Conservation (phyloP, 208 protist genomes). For the Trypanosomatidae sp. region DNA sequence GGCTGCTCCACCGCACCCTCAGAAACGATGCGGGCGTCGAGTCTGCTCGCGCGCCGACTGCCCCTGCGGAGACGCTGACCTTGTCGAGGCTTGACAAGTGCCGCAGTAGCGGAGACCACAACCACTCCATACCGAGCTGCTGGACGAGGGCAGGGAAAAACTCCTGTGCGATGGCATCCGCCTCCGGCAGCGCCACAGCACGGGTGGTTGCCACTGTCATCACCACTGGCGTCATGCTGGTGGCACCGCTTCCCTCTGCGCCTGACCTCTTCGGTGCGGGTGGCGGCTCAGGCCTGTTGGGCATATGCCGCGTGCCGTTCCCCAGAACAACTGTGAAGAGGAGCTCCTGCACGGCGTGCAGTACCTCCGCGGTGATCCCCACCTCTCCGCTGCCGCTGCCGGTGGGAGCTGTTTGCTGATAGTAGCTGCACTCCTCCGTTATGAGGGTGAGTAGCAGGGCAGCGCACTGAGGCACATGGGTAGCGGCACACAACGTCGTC, state of each 20-base stretch:
- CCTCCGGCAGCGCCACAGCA: constrained; percentile 49
- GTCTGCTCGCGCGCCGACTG: background rate
- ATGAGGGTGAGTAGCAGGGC: constrained; percentile 23
- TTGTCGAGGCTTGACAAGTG: constrained; percentile 51
- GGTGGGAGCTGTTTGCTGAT: constrained; percentile 6
- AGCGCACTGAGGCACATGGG: constrained; percentile 14
- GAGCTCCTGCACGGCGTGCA: constrained; percentile 60
- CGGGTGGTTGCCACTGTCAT: constrained; percentile 37
- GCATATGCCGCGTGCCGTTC: constrained; percentile 26
- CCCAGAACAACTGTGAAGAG: constrained; percentile 60
- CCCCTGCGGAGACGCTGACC: constrained; percentile 16
- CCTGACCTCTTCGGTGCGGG: constrained; percentile 3
- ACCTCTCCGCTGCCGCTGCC: constrained; percentile 5
- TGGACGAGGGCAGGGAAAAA: constrained; percentile 71
- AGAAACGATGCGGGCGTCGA: background rate
- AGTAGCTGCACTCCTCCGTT: constrained; percentile 21
- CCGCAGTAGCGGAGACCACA: constrained; percentile 74
- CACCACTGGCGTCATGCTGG: background rate
- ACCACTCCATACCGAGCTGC: constrained; percentile 81
- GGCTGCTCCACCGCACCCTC: constrained; percentile 44
- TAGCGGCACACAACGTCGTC: background rate
- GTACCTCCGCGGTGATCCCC: constrained; percentile 15
- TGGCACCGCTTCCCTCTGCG: background rate
- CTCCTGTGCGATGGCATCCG: constrained; percentile 50
- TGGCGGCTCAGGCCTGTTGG: constrained; percentile 23